Evolutionary conservation across 2,329 filamentous ascomycete genomes (phyloP), one percentile per base, ranked within the genome.

Genomic region (Epichloe hybrida): DNA sequence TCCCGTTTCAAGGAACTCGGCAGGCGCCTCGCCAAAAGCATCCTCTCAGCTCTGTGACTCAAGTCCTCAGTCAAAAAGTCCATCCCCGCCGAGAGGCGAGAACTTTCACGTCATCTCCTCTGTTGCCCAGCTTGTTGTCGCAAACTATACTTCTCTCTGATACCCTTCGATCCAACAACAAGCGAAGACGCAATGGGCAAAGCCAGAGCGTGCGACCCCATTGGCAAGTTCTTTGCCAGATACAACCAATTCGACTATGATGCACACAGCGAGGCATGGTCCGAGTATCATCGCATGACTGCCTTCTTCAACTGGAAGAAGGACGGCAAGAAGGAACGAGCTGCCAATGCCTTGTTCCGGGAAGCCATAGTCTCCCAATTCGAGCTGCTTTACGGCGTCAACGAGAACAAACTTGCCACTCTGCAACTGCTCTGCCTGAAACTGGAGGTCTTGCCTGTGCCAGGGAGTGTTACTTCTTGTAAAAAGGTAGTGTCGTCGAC

Each of bases 341-440:
- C 11, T n/a, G 45, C 35, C 4, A 31, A 21, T 1, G 3, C 3
- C 3, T 3, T 36, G 4, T 36, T 51, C 8, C 27, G 15, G 13
- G 17, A 23, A 8, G 50, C 50, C 20, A 11, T 51, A 4, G 50
- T 48, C 1, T n/a, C 20, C 8, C 20, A 51, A n/a, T 51, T 51
- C 11, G 44, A n/a, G 9, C 9, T 1, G 3, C 9, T 13, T 3
- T 51, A 48, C 20, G 50, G 50, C 3, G 40, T 15, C 4, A 15
- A 35, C 21, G 50, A 51, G 13, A 39, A 44, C 17, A 51, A 51
- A 11, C 23, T 51, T 2, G 45, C 23, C 21, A 13, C 20, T 12
- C n/a, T 51, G 38, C 50, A 51, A 15, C 15, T 2, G 3, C 45
- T 51, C 8, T 51, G 50, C 17, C 21, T 13, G 15, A 51, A 48